A percentile compares a stretch with the other conserved stretches of the same genome.
Conservation (phyloP, 768 basidiomycete genomes). For the Agrocybe pediades region DNA sequence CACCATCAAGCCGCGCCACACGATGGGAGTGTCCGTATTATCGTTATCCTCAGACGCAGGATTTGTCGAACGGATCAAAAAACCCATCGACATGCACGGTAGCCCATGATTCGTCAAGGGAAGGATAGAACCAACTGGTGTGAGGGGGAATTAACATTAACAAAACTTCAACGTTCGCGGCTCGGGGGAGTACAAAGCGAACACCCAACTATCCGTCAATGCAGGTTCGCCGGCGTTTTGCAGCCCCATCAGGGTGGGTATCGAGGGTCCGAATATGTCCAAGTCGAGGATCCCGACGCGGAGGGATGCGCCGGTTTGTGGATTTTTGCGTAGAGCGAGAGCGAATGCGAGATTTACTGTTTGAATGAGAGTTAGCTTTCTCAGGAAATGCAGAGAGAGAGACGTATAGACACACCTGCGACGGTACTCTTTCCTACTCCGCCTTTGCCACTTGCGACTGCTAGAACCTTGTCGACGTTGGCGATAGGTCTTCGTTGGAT, state of each 20-base stretch:
- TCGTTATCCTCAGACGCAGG: slow-evolving; percentile 37
- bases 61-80: slow-evolving; percentile 65
- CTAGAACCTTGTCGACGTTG: slow-evolving; percentile 79
- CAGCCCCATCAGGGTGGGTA: slow-evolving; percentile 92
- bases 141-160: too few species aligned
- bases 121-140: slow-evolving; percentile 70
- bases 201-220: slow-evolving; percentile 61
- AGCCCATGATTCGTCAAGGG: slow-evolving; percentile 89
- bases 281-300: slow-evolving; percentile 90
- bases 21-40: slow-evolving; percentile 75
- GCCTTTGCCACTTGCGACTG: slow-evolving; percentile 92
- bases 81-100: slow-evolving; percentile 97
- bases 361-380: slow-evolving; percentile 1
- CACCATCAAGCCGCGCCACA: slow-evolving; percentile 98
- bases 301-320: slow-evolving; percentile 38
- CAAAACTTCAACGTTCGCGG: slow-evolving; percentile 1
- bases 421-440: slow-evolving; percentile 96
- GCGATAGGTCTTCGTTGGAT: slow-evolving; percentile 60
- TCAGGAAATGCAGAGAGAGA: not conserved
- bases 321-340: slow-evolving; percentile 50
- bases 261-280: slow-evolving; percentile 93
- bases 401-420: slow-evolving; percentile 78
- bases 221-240: slow-evolving; percentile 76
- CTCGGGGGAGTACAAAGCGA: not conserved
- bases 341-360: slow-evolving; percentile 83